Evolutionary conservation across 2,329 filamentous ascomycete species (phyloP).

Genomic region (Claviceps paspali): DNA sequence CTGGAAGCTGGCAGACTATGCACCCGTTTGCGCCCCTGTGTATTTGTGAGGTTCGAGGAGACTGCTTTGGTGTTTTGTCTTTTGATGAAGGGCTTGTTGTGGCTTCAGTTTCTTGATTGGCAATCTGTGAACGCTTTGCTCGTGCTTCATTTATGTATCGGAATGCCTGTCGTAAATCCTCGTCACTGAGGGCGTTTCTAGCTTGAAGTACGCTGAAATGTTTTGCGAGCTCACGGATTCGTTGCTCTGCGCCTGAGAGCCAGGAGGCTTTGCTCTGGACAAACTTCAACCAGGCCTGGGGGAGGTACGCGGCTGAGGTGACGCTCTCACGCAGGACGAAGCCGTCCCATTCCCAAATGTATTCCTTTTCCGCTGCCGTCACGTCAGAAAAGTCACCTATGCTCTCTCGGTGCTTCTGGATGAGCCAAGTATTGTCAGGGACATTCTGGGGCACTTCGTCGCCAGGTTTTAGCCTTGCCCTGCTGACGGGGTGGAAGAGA

Average conservation of each 20-base stretch:
- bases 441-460: conserved; percentile 27
- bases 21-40: conserved; percentile 31
- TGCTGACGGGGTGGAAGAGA: conserved; percentile 43
- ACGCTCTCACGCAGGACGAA: conserved; percentile 36
- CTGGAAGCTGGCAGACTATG: conserved; percentile 30
- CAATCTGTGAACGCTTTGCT: conserved; percentile 8
- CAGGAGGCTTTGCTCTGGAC: conserved; percentile 33
- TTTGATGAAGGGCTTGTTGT: not conserved
- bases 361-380: conserved; percentile 38
- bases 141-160: conserved; percentile 27
- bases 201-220: conserved; percentile 36
- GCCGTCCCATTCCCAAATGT: conserved; percentile 42
- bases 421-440: conserved; percentile 37
- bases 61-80: conserved; percentile 10
- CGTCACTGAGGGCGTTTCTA: conserved; percentile 29
- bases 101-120: not conserved
- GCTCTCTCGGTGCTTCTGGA: conserved; percentile 43
- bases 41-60: conserved; percentile 20
- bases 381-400: conserved; percentile 43
- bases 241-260: conserved; percentile 32
- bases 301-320: conserved; percentile 35
- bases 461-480: conserved; percentile 33
- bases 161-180: conserved; percentile 27
- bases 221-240: conserved; percentile 39
- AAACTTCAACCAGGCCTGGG: conserved; percentile 36